Evolutionary conservation across 768 basidiomycete genomes (phyloP).

Genomic region (Podaxis sp.): DNA sequence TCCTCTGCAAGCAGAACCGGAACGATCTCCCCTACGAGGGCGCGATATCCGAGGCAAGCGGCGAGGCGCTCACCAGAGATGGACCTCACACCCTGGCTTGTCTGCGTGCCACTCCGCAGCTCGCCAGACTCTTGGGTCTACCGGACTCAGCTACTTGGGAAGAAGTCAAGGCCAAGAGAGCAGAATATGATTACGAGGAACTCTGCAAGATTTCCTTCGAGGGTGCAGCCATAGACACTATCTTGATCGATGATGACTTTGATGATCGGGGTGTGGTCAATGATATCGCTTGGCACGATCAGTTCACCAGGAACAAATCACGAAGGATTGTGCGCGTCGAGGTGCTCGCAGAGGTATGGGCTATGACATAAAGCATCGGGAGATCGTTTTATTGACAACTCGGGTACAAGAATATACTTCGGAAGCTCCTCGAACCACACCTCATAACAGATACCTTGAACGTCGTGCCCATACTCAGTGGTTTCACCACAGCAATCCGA

Average conservation of each 20-base stretch:
- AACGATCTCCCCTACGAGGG: slow-evolving; percentile 57
- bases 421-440: slow-evolving; percentile 24
- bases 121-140: slow-evolving; percentile 51
- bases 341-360: slow-evolving; percentile 63
- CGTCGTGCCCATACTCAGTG: slow-evolving; percentile 21
- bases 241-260: slow-evolving; percentile 76
- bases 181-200: slow-evolving; percentile 46
- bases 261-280: slow-evolving; percentile 47
- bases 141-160: slow-evolving; percentile 49
- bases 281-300: slow-evolving; percentile 61
- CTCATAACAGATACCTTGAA: slow-evolving; percentile 19
- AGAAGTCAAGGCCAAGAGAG: slow-evolving; percentile 49
- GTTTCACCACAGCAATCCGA: slow-evolving; percentile 37
- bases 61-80: slow-evolving; percentile 49
- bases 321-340: slow-evolving; percentile 72
- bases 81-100: slow-evolving; percentile 57
- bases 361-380: slow-evolving; percentile 11
- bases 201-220: slow-evolving; percentile 59
- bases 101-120: slow-evolving; percentile 55
- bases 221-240: slow-evolving; percentile 58
- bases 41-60: slow-evolving; percentile 63
- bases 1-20: slow-evolving; percentile 50
- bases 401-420: slow-evolving; percentile 31
- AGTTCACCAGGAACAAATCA: slow-evolving; percentile 49
- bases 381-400: slow-evolving; percentile 14